Evolutionary conservation across 352 stramenopile species (phyloP).

Genomic region (Globisporangium echinulatum): DNA sequence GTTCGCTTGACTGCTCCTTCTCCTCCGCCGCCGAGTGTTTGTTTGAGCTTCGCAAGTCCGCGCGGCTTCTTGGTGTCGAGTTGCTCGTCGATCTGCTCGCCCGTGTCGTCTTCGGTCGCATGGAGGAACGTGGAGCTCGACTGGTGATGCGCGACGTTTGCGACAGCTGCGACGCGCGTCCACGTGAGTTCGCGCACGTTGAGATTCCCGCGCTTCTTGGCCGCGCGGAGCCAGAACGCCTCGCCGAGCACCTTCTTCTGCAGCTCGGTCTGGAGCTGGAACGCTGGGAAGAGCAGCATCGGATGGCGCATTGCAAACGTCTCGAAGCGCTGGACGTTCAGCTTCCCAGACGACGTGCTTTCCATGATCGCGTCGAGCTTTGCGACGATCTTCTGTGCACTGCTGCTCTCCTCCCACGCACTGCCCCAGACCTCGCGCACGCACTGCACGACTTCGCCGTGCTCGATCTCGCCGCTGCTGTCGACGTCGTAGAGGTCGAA

Average conservation of each 20-base stretch:
- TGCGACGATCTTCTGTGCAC: constrained; percentile 47
- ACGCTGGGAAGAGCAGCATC: constrained; percentile 63
- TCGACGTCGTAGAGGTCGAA: constrained; percentile 75
- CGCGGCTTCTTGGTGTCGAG: background rate
- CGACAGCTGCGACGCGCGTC: constrained; percentile 29
- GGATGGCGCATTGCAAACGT: constrained; percentile 49
- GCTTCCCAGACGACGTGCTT: constrained; percentile 20
- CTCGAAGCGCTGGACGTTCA: constrained; percentile 42
- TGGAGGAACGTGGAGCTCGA: constrained; percentile 12
- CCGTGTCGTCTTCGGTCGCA: constrained; percentile 27
- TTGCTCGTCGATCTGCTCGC: constrained; percentile 14
- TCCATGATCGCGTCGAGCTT: constrained; percentile 50
- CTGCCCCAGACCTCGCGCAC: constrained; percentile 56
- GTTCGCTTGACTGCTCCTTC: too few relatives aligned
- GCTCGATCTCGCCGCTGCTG: constrained; percentile 61
- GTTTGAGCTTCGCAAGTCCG: too few relatives aligned
- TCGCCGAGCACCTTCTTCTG: constrained; percentile 51
- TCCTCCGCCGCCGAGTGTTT: too few relatives aligned
- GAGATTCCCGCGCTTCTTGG: constrained; percentile 30
- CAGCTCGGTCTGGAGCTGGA: constrained; percentile 62
- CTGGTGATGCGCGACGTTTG: constrained; percentile 5
- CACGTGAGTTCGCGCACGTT: constrained; percentile 31
- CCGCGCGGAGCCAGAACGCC: constrained; percentile 45
- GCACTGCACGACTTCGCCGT: constrained; percentile 35
- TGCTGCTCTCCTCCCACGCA: constrained; percentile 41